phyloP scores from a whole-genome alignment of 179 eudicot species.

The Beta lomatogona region DNA sequence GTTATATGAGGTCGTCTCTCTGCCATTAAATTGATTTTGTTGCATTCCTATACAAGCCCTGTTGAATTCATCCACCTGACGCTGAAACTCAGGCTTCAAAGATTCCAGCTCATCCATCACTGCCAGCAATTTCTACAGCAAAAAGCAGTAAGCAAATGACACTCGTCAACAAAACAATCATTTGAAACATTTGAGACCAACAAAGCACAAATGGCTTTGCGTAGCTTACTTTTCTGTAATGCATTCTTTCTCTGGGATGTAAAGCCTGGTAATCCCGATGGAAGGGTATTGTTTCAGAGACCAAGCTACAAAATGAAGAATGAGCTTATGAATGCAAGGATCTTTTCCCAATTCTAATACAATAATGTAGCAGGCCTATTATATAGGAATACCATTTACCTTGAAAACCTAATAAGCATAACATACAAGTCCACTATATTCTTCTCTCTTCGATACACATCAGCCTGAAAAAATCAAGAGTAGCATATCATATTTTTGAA shows the following conservation, averaged over 20 bases:
- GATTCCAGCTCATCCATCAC: slow-evolving; percentile 51
- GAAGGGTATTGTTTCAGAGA: slow-evolving; percentile 86
- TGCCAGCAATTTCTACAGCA: slow-evolving; percentile 40
- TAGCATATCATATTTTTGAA: slow-evolving; percentile 6
- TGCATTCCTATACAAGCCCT: slow-evolving; percentile 30
- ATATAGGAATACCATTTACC: slow-evolving; percentile 41
- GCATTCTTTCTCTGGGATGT: slow-evolving; percentile 35
- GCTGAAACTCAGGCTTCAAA: slow-evolving; percentile 49
- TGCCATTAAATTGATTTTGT: slow-evolving; percentile 24
- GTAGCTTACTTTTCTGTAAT: slow-evolving; percentile 41
- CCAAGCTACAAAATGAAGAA: slow-evolving; percentile 54
- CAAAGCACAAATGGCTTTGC: background rate
- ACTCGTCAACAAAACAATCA: slow-evolving; percentile 14
- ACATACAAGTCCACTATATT: slow-evolving; percentile 79
- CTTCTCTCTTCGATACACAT: slow-evolving; percentile 72
- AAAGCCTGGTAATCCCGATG: slow-evolving; percentile 73
- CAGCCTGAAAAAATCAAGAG: slow-evolving; percentile 55
- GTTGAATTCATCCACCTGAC: slow-evolving; percentile 39
- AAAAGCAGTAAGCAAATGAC: slow-evolving; percentile 21
- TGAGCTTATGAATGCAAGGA: slow-evolving; percentile 10
- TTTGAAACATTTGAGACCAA: slow-evolving; percentile 6
- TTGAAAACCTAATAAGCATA: slow-evolving; percentile 87
- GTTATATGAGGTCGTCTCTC: slow-evolving; percentile 28
- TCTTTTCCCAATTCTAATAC: background rate
- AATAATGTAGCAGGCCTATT: background rate